Evolutionary conservation across 1,284 basidiomycete genomes (phyloP), one percentile per base, ranked within the genome.

Genomic region (Ganoderma sinense): DNA sequence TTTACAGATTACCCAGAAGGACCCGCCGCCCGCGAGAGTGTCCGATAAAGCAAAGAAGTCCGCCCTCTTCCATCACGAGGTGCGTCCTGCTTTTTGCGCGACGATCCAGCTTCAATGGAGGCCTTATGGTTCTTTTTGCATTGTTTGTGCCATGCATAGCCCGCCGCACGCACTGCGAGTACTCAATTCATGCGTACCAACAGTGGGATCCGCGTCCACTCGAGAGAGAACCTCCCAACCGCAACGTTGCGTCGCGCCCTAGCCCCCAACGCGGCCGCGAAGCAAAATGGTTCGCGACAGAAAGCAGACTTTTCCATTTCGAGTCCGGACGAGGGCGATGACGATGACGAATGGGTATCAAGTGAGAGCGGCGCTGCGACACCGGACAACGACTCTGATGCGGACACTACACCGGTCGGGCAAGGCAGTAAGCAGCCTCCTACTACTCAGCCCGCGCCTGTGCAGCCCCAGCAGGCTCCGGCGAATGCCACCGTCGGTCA

Each of bases 271-370:
- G 78, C 80, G 55, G 79, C 79, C 67, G 75, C 79, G 36, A 69
- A 78, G 40, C 68, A 73, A 23, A 70, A 76, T 51, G 79, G 78
- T 1, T 75, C 76, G 56, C 89, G 85, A 72, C 79, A 82, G 36
- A 89, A 87, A 77, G 76, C 81, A 36, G 89, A 86, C 3, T 93
- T 93, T 75, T 87, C 87, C 26, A 84, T 93, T 64, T 82, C 89
- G 26, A 86, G 82, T 69, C 82, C 83, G 64, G 83, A 80, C 62
- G 83, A 79, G 31, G 86, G 87, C 62, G 88, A 86, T 20, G 89
- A 91, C 51, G 91, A 88, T 23, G 89, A 92, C 66, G 92, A 89
- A 71, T 93, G 91, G 91, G 85, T 91, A 2, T 92, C 91, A 23
- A 91, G 88, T 76, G 91, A 91, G 78, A 93, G 91, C 75, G 91